Evolutionary conservation across 1,284 basidiomycete genomes (phyloP).

Genomic region (Moesziomyces sp.): DNA sequence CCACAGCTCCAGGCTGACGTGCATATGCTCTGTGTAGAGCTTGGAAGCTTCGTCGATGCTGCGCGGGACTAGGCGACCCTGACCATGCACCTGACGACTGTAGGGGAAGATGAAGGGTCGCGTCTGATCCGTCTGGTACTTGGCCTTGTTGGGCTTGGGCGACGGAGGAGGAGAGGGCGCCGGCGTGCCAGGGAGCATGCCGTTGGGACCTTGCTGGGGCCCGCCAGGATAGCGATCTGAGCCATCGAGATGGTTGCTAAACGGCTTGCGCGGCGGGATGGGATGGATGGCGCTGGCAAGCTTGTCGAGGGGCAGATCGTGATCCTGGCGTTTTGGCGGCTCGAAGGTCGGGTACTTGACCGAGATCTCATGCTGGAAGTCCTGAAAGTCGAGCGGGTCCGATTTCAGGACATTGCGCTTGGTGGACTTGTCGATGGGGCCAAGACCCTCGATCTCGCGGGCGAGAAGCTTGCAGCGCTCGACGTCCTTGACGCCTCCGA

Average conservation of each 20-base stretch:
- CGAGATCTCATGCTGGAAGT: constrained; percentile 61
- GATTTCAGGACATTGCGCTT: constrained; percentile 53
- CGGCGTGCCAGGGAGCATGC: constrained; percentile 70
- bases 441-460: constrained; percentile 77
- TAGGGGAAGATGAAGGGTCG: constrained; percentile 97
- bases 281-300: constrained; percentile 57
- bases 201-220: constrained; percentile 70
- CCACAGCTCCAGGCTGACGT: constrained; percentile 85
- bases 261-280: constrained; percentile 55
- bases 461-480: constrained; percentile 84
- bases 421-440: constrained; percentile 34
- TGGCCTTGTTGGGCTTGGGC: constrained; percentile 93
- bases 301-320: constrained; percentile 67
- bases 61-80: constrained; percentile 78
- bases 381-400: constrained; percentile 60
- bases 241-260: constrained; percentile 77
- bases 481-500: constrained; percentile 90
- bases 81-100: constrained; percentile 69
- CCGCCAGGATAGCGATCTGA: constrained; percentile 81
- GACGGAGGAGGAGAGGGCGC: constrained; percentile 88
- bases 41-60: constrained; percentile 95
- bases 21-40: constrained; percentile 89
- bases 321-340: constrained; percentile 67
- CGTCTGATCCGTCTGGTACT: constrained; percentile 96
- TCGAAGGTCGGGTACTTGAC: constrained; percentile 69